Evolutionary conservation across 345 rosid species (phyloP), one percentile per base, ranked within the genome.

Genomic region (Corymbia maculata): DNA sequence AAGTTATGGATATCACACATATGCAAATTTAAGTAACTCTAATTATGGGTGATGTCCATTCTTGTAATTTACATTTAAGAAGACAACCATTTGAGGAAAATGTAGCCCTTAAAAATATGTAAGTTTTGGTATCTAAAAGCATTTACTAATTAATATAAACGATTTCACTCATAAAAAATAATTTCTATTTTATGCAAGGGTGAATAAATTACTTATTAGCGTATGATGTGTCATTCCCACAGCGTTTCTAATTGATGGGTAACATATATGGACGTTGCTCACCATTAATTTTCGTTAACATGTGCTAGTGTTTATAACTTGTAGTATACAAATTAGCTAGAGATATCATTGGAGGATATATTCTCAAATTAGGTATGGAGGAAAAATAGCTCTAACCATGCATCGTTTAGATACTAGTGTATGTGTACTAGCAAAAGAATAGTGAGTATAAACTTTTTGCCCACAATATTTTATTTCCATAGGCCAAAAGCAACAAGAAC

Each of bases 221-320:
- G 0, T n/a, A 64, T 64, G 36, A n/a, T 64, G 6, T 2, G 0
- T 4, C 36, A 14, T n/a, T 64, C 42, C 4, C 36, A n/a, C 75
- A 16, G 7, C n/a, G 7, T 64, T 64, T 64, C 75, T 64, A n/a
- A 64, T n/a, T n/a, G 36, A 30, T n/a, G 19, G 75, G 75, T n/a
- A n/a, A 64, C 36, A 3, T n/a, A n/a, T 2, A 30, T n/a, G 36
- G 75, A 64, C 8, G 1, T 64, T 15, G 4, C 9, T 4, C 42
- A 14, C 42, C 15, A n/a, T 64, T 4, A 64, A 64, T n/a, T n/a
- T 64, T 64, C 3, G 75, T 64, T n/a, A n/a, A 64, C 75, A 64
- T n/a, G 32, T 13, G 42, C 9, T 64, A 14, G n/a, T 64, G 42
- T 64, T 64, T 64, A n/a, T 64, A 7, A 64, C 75, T 64, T 64